Evolutionary conservation across 371 early-diverging fungal genomes (phyloP), one percentile per base, ranked within the genome.

Genomic region (Rhizopus arrhizus): DNA sequence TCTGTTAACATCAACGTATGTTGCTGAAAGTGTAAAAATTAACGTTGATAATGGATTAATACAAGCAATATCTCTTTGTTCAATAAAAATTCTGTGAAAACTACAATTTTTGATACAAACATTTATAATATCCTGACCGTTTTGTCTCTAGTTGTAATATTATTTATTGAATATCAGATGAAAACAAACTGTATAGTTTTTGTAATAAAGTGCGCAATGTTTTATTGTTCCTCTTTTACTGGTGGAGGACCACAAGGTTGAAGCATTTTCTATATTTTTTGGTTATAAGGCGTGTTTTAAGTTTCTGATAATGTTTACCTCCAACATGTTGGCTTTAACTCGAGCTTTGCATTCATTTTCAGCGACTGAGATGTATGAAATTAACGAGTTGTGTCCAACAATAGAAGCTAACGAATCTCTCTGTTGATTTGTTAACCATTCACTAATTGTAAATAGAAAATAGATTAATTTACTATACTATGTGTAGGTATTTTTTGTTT

Each of bases 401-500:
- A 84, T 85, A 0, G 91, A 89, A 9, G 94, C 92, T 59, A 88
- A 88, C 6, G 85, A 86, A 66, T 94, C 95, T 61, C 94, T 80
- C 60, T 92, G 91, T 61, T 93, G 93, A 69, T 93, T 92, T 49
- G 85, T 78, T 29, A 87, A 66, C 94, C 94, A 94, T 69, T 95
- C 92, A 69, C 92, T 94, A 74, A 15, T 22, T 22, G 22, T 22
- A 22, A 22, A 22, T 22, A 22, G 22, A 22, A 22, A 22, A 22
- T 22, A 22, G 22, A 22, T 22, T 22, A 22, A 22, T 22, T 22
- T 22, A 22, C 22, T 41, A 28, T 45, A 13, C 11, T 15, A n/a
- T 45, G 16, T 45, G 9, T n/a, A 12, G 11, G 16, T 45, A 11
- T 45, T n/a, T 22, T 45, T 45, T 4, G 33, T 35, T 28, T 2